phyloP scores from a whole-genome alignment of 441 rosid species.

The Erysimum pusillum region DNA sequence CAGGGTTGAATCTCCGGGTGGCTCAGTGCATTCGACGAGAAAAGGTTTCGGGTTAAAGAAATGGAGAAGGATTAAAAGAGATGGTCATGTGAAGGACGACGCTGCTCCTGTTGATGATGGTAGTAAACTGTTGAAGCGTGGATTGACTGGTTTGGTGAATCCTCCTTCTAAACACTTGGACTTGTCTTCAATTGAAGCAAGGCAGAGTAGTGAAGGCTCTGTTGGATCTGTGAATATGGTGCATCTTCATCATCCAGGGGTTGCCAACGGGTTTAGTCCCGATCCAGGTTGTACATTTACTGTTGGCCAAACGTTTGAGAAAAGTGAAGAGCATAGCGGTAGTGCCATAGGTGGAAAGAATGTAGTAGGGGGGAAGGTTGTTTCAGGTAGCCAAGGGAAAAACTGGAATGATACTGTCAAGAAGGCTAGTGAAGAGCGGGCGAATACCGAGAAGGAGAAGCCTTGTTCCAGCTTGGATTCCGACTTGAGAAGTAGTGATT shows the following conservation, averaged over 20 bases:
- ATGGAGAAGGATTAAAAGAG: slow-evolving; percentile 86
- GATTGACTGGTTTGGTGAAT: slow-evolving; percentile 53
- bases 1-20: slow-evolving; percentile 49
- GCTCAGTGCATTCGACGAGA: slow-evolving; percentile 43
- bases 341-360: slow-evolving; percentile 56
- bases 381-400: slow-evolving; percentile 57
- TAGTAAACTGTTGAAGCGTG: slow-evolving; percentile 69
- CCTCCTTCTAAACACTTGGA: slow-evolving; percentile 56
- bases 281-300: slow-evolving; percentile 63
- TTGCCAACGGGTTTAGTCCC: slow-evolving; percentile 52
- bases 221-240: slow-evolving; percentile 55
- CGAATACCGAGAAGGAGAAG: slow-evolving; percentile 72
- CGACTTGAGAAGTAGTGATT: slow-evolving; percentile 85
- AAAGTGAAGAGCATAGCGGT: slow-evolving; percentile 78
- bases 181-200: slow-evolving; percentile 50
- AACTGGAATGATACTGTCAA: slow-evolving; percentile 60
- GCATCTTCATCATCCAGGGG: slow-evolving; percentile 39
- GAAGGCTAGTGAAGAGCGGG: slow-evolving; percentile 81
- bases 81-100: slow-evolving; percentile 57
- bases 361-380: slow-evolving; percentile 57
- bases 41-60: slow-evolving; percentile 87
- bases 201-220: slow-evolving; percentile 59
- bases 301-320: slow-evolving; percentile 68
- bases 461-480: slow-evolving; percentile 91
- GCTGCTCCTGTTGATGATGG: slow-evolving; percentile 55